Evolutionary conservation across 1,284 basidiomycete genomes (phyloP).

Genomic region (Peniophora sp.): DNA sequence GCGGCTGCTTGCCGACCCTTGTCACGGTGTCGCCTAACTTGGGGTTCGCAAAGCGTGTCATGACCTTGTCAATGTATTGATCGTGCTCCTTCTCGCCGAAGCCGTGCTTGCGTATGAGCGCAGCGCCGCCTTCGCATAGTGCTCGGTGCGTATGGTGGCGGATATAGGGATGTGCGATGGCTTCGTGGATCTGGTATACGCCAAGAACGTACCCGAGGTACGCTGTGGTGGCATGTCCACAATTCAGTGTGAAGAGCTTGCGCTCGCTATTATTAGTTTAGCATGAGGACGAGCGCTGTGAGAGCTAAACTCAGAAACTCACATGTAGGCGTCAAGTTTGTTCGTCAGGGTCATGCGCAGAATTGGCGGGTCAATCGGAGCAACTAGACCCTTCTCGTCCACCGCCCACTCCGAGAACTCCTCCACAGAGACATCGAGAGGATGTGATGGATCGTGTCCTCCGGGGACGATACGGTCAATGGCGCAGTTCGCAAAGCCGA

Average conservation of each 20-base stretch:
- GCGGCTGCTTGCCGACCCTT: conserved; percentile 29
- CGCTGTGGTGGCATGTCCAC: conserved; percentile 29
- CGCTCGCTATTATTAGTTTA: conserved; percentile 17
- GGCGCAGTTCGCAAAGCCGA: conserved; percentile 33
- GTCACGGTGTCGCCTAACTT: conserved; percentile 27
- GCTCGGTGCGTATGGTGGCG: conserved; percentile 14
- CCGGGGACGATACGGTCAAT: conserved; percentile 35
- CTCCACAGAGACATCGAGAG: conserved; percentile 32
- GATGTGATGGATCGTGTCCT: conserved; percentile 13
- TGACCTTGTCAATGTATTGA: conserved; percentile 25
- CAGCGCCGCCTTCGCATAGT: conserved; percentile 19
- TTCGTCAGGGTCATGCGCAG: conserved; percentile 25
- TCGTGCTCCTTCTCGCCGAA: conserved; percentile 20
- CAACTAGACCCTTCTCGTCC: conserved; percentile 22
- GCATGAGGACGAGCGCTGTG: too few species aligned
- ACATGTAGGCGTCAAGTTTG: conserved; percentile 26
- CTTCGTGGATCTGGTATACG: conserved; percentile 22
- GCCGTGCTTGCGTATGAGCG: conserved; percentile 17
- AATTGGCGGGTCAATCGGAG: conserved; percentile 18
- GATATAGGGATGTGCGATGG: conserved; percentile 18
- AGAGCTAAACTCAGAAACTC: too few species aligned
- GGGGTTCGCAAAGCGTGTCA: conserved; percentile 26
- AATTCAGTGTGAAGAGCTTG: conserved; percentile 34
- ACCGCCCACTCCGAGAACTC: conserved; percentile 34
- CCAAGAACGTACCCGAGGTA: conserved; percentile 28